A percentile compares a stretch with the other conserved stretches of the same genome.
Conservation (phyloP, 2,329 filamentous ascomycete genomes). For the Grosmannia clavigera region DNA sequence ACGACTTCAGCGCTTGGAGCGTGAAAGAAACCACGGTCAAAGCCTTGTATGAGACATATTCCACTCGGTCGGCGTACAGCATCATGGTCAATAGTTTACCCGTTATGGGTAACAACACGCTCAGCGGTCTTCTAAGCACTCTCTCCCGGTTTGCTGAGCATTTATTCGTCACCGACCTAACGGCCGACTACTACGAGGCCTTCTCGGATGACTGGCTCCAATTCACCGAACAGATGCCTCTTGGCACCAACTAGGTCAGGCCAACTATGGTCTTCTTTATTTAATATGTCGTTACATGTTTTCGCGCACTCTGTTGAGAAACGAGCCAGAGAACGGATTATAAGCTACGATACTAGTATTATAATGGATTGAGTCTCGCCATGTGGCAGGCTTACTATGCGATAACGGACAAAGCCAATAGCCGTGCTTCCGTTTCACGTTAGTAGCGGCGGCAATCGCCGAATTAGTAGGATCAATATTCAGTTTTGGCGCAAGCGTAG, state of each 20-base stretch:
- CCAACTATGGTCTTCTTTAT: no score
- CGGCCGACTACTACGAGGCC: not conserved
- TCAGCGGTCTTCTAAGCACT: not conserved
- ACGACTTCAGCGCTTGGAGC: not conserved
- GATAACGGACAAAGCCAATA: no score
- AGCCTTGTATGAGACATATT: not conserved
- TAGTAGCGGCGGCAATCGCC: no score
- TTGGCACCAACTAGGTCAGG: not conserved
- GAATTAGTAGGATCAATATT: no score
- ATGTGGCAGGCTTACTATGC: no score
- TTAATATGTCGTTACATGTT: no score
- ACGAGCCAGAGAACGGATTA: no score
- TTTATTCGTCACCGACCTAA: not conserved
- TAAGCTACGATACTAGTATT: no score
- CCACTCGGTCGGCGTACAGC: not conserved
- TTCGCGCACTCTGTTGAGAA: no score
- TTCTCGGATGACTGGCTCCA: not conserved
- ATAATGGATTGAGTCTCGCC: no score
- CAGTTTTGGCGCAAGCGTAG: no score
- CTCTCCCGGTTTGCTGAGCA: not conserved
- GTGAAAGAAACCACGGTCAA: not conserved
- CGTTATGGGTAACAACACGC: not conserved
- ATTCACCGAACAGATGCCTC: not conserved
- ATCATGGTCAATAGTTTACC: slow-evolving; percentile 4
- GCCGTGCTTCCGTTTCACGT: no score